These are phyloP conservation scores for Pseudogymnoascus sp. DNA, from an alignment of 2,329 filamentous ascomycete genomes.

Conservation along the genomic window DNA sequence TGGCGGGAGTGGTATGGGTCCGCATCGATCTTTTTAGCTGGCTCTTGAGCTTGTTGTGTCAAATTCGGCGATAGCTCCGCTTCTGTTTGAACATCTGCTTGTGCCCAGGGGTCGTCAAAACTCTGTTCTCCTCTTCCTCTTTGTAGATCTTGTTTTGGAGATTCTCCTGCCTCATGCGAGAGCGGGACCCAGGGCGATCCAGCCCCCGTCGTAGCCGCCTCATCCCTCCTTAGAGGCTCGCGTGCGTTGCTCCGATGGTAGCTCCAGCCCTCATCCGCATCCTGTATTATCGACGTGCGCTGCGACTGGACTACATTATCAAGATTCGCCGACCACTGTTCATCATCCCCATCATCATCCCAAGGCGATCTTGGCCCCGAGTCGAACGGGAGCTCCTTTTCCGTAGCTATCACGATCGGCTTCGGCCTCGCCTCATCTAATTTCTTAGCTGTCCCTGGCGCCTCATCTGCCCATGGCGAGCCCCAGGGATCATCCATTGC, in stretches of 20 bases:
- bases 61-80: background rate
- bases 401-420: conserved; percentile 17
- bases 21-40: background rate
- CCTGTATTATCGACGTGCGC: background rate
- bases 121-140: background rate
- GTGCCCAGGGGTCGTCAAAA: background rate
- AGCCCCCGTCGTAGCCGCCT: background rate
- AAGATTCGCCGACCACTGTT: conserved; percentile 22
- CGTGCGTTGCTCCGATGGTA: background rate
- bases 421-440: conserved; percentile 11
- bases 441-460: conserved; percentile 15
- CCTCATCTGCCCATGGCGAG: conserved; percentile 33
- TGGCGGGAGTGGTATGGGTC: background rate
- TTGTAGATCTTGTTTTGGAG: background rate
- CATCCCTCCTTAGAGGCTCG: background rate
- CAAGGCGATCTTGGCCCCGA: conserved; percentile 22
- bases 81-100: background rate
- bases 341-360: conserved; percentile 23
- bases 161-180: background rate
- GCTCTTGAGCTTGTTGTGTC: background rate
- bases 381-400: conserved; percentile 16
- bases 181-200: background rate
- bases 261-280: background rate
- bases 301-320: conserved; percentile 1
- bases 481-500: conserved; percentile 34